Conservation (phyloP, 768 basidiomycete species). For the Rhizopogon vesiculosus region DNA sequence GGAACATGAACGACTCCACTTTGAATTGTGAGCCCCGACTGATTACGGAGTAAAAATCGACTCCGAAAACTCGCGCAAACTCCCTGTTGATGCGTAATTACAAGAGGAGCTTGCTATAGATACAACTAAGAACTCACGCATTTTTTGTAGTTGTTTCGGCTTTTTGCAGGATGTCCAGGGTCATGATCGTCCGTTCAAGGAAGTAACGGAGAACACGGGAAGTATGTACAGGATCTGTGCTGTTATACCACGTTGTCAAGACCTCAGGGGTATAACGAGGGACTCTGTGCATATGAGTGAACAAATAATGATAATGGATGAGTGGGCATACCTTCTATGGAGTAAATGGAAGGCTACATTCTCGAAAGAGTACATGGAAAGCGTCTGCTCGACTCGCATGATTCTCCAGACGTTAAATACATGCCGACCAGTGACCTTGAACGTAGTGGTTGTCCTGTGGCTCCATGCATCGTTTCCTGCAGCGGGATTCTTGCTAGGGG, state of each 20-base stretch:
- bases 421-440: slow-evolving; percentile 84
- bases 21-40: slow-evolving; percentile 97
- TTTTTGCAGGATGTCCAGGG: slow-evolving; percentile 76
- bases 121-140: slow-evolving; percentile 46
- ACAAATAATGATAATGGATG: background rate
- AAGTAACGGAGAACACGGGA: slow-evolving; percentile 59
- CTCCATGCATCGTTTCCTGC: slow-evolving; percentile 64
- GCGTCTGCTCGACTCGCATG: slow-evolving; percentile 77
- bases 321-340: slow-evolving; percentile 52
- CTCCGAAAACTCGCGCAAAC: slow-evolving; percentile 94
- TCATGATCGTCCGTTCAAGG: slow-evolving; percentile 56
- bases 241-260: slow-evolving; percentile 66
- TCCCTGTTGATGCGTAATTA: slow-evolving; percentile 51
- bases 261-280: slow-evolving; percentile 67
- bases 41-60: slow-evolving; percentile 95
- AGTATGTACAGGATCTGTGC: slow-evolving; percentile 50
- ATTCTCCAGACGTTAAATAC: slow-evolving; percentile 92
- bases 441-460: slow-evolving; percentile 67
- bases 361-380: slow-evolving; percentile 84
- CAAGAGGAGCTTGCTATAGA: background rate
- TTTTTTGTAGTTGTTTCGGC: slow-evolving; percentile 85
- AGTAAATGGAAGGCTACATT: slow-evolving; percentile 84
- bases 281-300: slow-evolving; percentile 40
- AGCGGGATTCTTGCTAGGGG: slow-evolving; percentile 41
- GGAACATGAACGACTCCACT: slow-evolving; percentile 98